Evolutionary conservation across 257 asterid genomes (phyloP).

Genomic region (Rehmannia glutinosa): DNA sequence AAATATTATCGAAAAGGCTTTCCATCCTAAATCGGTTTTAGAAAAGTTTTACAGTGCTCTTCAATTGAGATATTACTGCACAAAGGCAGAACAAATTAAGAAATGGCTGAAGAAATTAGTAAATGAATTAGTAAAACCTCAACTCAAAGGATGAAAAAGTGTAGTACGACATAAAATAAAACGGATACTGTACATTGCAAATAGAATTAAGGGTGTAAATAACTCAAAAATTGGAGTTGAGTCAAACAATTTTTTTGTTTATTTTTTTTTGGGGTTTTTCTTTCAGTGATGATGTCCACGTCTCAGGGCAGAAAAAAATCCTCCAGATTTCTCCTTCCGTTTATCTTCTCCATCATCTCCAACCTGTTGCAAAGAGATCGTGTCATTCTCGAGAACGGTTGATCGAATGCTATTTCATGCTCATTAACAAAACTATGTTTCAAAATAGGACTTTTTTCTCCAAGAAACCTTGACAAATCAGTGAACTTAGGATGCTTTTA

Average conservation of each 20-base stretch:
- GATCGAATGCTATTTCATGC: too few relatives aligned
- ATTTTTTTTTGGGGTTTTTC: not conserved
- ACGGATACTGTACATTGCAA: conserved; percentile 34
- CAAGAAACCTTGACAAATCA: too few relatives aligned
- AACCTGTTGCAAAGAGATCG: conserved; percentile 44
- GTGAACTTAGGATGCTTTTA: too few relatives aligned
- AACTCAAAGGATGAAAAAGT: conserved; percentile 11
- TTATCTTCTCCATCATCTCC: conserved; percentile 68
- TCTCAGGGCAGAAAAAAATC: conserved; percentile 76
- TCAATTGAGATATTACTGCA: too few relatives aligned
- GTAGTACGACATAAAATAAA: conserved; percentile 8
- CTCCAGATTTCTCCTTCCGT: conserved; percentile 78
- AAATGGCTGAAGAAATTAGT: too few relatives aligned
- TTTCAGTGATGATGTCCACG: conserved; percentile 43
- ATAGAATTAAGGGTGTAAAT: conserved; percentile 22
- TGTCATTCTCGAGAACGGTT: not conserved
- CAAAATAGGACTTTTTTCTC: too few relatives aligned
- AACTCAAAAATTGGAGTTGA: conserved; percentile 24
- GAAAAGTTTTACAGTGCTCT: too few relatives aligned
- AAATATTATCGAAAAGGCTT: too few relatives aligned
- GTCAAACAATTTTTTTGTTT: not conserved
- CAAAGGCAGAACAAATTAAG: too few relatives aligned
- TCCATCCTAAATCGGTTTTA: too few relatives aligned
- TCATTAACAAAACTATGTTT: too few relatives aligned
- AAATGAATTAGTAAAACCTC: conserved; percentile 19